Base-by-base conservation (phyloP, 371 early-diverging fungal species). In the Circinella umbellata region DNA sequence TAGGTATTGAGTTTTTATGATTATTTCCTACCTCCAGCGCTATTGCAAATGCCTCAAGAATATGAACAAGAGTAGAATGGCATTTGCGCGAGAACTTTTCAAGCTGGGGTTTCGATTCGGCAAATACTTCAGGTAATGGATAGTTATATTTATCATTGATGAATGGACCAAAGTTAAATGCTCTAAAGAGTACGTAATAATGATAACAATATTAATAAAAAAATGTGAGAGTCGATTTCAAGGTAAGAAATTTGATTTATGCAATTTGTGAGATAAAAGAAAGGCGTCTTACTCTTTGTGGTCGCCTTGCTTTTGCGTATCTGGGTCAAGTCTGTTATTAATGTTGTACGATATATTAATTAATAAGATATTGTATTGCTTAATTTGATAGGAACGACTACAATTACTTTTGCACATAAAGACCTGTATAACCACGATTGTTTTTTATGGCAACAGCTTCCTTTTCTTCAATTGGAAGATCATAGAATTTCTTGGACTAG, bases 261-360 rank as follows among this genome's bases (percentile, higher is more conserved):
- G 42, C 42, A 11, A 27, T 57, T 57, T 57, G 27, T 14, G 57
- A 62, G 62, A 42, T 27, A 39, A 47, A 63, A 47, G n/a, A n/a
- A 35, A 13, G 4, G 20, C 14, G 3, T 27, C 69, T 69, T 77
- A 82, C 83, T 85, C 86, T 72, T 85, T 85, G 70, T 76, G 59
- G 64, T 85, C 86, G 4, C 85, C 85, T 9, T 73, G 64, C 20
- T 64, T 75, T 63, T 81, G 80, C 18, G 67, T 72, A 57, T 72
- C 74, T 53, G 82, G 78, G 66, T 85, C 79, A 17, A 81, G 64
- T 34, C 79, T 76, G 15, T 17, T 13, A 51, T 17, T n/a, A 6
- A 1, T 27, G 27, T 42, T 42, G 11, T 42, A 42, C 42, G 3
- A 9, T 11, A 42, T 42, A 42, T 1, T 0, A 1, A 34, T 15